These are phyloP conservation scores for Pouteria campechiana DNA, from an alignment of 179 eudicot species.

Conservation along the genomic window DNA sequence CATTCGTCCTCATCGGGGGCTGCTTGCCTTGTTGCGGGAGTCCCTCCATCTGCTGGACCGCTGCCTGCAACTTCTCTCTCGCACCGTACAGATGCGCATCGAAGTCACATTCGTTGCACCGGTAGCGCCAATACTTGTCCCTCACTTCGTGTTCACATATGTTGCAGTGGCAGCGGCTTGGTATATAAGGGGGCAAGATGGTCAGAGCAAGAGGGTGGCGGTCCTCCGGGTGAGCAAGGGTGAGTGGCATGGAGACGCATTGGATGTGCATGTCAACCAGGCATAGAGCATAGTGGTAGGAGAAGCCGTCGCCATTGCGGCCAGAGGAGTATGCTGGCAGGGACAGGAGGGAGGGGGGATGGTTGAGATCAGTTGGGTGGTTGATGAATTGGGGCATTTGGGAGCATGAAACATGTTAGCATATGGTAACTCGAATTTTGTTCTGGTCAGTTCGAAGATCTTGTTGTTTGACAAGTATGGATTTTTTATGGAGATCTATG, in stretches of 20 bases:
- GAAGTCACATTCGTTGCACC: slow-evolving; percentile 16
- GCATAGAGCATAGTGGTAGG: slow-evolving; percentile 8
- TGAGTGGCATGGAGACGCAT: slow-evolving; percentile 10
- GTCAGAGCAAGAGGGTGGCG: slow-evolving; percentile 8
- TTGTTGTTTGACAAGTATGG: no score
- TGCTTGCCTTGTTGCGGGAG: not conserved
- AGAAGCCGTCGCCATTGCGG: slow-evolving; percentile 4
- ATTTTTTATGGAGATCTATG: no score
- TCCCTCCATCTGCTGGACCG: no score
- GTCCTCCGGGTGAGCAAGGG: slow-evolving; percentile 11
- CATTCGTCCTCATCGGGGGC: not conserved
- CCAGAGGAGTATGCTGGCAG: slow-evolving; percentile 4
- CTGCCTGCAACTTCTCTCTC: not conserved
- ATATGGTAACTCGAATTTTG: no score
- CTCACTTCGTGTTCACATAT: slow-evolving; percentile 9
- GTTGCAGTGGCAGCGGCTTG: slow-evolving; percentile 10
- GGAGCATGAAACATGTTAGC: slow-evolving; percentile 13
- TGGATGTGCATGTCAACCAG: slow-evolving; percentile 2
- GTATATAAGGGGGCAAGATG: slow-evolving; percentile 10
- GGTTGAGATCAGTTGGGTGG: slow-evolving; percentile 9
- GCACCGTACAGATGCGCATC: slow-evolving; percentile 22
- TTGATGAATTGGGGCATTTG: slow-evolving; percentile 9
- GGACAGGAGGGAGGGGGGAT: slow-evolving; percentile 2
- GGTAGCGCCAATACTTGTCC: slow-evolving; percentile 16
- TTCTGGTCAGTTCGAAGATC: no score